Conservation (phyloP, 2,329 filamentous ascomycete genomes). For the Triangularia verruculosa region DNA sequence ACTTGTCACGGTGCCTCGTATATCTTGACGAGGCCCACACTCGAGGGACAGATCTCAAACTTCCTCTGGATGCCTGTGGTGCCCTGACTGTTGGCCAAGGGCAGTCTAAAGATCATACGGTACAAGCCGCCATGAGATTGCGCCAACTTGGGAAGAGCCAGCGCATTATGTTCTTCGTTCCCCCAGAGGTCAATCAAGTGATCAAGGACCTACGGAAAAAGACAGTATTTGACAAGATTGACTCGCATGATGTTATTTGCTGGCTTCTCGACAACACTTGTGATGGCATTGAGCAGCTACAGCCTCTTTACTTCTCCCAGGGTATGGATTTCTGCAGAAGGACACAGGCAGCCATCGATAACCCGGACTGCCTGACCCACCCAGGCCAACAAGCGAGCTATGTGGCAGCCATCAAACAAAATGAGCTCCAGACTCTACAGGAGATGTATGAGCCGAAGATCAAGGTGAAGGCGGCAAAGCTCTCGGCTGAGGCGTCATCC, state of each 20-base stretch:
- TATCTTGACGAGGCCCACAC: conserved; percentile 62
- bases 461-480: conserved; percentile 27
- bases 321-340: conserved; percentile 59
- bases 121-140: conserved; percentile 66
- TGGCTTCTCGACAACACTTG: conserved; percentile 68
- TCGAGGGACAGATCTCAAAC: conserved; percentile 57
- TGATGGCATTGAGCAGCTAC: conserved; percentile 54
- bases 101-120: conserved; percentile 59
- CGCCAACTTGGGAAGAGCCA: conserved; percentile 57
- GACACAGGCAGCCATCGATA: conserved; percentile 44
- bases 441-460: conserved; percentile 49
- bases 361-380: conserved; percentile 41
- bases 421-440: conserved; percentile 55
- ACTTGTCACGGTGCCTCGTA: conserved; percentile 50
- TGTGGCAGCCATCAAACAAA: conserved; percentile 44
- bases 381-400: conserved; percentile 37
- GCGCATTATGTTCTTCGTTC: conserved; percentile 52
- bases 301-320: conserved; percentile 57
- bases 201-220: conserved; percentile 49
- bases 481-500: conserved; percentile 10
- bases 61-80: conserved; percentile 45
- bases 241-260: conserved; percentile 51
- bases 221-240: conserved; percentile 26
- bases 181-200: conserved; percentile 60
- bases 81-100: conserved; percentile 56